Evolutionary conservation across 2,329 filamentous ascomycete species (phyloP), one percentile per base, ranked within the genome.

Genomic region (Coleophoma crateriformis): DNA sequence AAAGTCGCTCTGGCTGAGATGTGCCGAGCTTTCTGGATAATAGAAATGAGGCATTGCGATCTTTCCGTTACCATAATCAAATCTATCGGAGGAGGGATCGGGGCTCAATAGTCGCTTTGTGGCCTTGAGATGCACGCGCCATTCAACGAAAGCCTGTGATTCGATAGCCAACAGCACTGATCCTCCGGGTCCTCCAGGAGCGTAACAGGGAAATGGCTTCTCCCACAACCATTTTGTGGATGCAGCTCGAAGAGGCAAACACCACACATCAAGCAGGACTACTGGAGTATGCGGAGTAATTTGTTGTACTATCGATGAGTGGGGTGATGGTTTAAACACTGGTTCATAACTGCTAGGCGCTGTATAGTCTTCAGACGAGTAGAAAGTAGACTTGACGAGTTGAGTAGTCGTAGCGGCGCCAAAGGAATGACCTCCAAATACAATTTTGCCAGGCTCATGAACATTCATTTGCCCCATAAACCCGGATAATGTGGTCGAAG

Each of bases 1-100:
- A 58, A 94, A 95, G 62, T 95, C 90, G 17, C 82, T 87, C 67
- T 95, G 90, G 50, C 79, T 88, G 22, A 95, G 76, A 64, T 95
- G 90, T 0, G 89, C 88, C n/a, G 84, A 87, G 41, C 78, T 73
- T 13, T 75, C 65, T 3, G 88, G 83, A 64, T 88, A 92, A 70
- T 88, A 95, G 61, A 92, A 81, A 57, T 84, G 78, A 4, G 88
- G 84, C 49, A 67, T 64, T 3, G 61, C 63, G 48, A 39, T 34
- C 22, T 22, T 45, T 48, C 37, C 50, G 35, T 52, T 52, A 35
- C 46, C 46, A 42, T 53, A 56, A 38, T 49, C 46, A 35, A 54
- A 48, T 17, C 20, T 41, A 17, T 75, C 71, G 0, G 68, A 58
- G 0, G 70, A 63, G 0, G 83, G 78, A 3, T 78, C 69, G 0